phyloP scores from a whole-genome alignment of 768 basidiomycete genomes.

The Hysterangium stoloniferum region DNA sequence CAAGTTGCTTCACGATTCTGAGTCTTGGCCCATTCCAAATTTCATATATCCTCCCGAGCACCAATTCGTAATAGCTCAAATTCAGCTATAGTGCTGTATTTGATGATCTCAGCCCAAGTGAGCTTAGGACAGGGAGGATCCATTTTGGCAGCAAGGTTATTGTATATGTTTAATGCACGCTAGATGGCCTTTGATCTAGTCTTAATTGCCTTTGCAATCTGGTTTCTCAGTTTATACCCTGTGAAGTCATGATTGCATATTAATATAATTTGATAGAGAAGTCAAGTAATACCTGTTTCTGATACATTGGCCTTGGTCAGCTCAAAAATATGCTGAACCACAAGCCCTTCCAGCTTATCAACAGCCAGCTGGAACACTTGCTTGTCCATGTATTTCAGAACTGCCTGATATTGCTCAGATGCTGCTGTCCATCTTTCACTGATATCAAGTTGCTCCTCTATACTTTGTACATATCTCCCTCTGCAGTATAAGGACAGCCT shows the following conservation, averaged over 20 bases:
- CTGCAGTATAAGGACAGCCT: not conserved
- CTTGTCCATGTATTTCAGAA: not conserved
- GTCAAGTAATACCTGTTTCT: conserved; percentile 16
- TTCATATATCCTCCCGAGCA: conserved; percentile 22
- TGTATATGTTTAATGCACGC: conserved; percentile 26
- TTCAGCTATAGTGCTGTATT: conserved; percentile 16
- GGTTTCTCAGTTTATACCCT: conserved; percentile 29
- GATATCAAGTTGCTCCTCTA: conserved; percentile 15
- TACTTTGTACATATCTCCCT: not conserved
- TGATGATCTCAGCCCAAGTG: conserved; percentile 11
- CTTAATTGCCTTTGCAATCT: conserved; percentile 29
- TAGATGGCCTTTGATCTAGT: conserved; percentile 25
- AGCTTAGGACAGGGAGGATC: conserved; percentile 13
- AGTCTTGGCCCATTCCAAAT: conserved; percentile 25
- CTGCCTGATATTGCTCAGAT: conserved; percentile 12
- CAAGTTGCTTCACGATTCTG: conserved; percentile 30
- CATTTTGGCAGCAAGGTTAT: conserved; percentile 19
- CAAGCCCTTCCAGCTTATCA: conserved; percentile 24
- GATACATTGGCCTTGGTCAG: conserved; percentile 22
- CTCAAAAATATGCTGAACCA: conserved; percentile 25
- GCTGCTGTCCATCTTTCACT: conserved; percentile 14
- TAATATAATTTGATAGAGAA: not conserved
- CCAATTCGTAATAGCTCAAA: conserved; percentile 26
- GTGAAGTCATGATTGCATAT: not conserved
- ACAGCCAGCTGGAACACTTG: conserved; percentile 19